Evolutionary conservation across 2,329 filamentous ascomycete species (phyloP).

Genomic region (Alternaria sp.): DNA sequence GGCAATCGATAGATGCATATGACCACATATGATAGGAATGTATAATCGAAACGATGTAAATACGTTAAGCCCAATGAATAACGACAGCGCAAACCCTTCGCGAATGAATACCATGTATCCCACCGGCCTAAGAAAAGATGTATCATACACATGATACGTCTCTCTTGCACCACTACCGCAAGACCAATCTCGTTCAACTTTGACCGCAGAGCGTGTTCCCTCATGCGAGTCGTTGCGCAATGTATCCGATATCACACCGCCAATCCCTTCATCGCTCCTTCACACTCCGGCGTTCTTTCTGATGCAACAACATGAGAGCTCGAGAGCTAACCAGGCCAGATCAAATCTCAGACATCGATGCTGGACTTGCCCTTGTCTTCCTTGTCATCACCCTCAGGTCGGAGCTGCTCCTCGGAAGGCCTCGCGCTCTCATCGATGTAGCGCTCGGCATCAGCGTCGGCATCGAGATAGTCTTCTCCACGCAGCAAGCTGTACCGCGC

Average conservation of each 20-base stretch:
- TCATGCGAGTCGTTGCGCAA: not conserved
- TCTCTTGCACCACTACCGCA: not conserved
- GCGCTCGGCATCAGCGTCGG: conserved; percentile 17
- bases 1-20: not conserved
- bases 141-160: not conserved
- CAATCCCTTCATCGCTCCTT: not conserved
- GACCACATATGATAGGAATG: not conserved
- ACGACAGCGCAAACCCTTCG: not conserved
- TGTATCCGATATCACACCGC: not conserved
- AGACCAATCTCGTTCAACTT: not conserved
- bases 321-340: not conserved
- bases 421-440: conserved; percentile 9
- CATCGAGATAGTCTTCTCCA: conserved; percentile 24
- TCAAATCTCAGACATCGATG: conserved; percentile 10
- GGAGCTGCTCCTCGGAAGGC: conserved; percentile 10
- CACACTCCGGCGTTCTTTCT: not conserved
- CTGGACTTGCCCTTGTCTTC: conserved; percentile 15
- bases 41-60: not conserved
- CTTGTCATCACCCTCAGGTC: conserved; percentile 9
- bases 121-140: not conserved
- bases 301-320: not conserved
- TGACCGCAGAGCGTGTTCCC: not conserved
- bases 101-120: not conserved
- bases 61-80: not conserved
- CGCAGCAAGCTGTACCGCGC: conserved; percentile 24